A percentile compares a stretch with the other conserved stretches of the same genome.
Evolutionary conservation across 768 basidiomycete genomes (phyloP).

Genomic region (Lactifluus echinatus): DNA sequence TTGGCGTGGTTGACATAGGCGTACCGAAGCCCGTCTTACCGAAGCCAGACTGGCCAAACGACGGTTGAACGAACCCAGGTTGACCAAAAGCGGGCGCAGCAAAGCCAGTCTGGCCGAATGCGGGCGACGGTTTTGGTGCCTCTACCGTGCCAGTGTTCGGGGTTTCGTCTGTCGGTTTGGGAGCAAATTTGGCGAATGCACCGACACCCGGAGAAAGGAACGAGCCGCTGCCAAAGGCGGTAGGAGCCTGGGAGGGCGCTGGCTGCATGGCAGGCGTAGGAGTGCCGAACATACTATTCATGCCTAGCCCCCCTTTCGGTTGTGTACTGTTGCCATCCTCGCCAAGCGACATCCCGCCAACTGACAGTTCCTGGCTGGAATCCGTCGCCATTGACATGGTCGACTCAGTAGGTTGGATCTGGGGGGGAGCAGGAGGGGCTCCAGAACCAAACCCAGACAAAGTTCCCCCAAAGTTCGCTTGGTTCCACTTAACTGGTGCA

Average conservation of each 20-base stretch:
- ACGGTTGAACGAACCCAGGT: constrained; percentile 29
- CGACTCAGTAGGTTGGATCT: constrained; percentile 9
- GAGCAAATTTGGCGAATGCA: constrained; percentile 22
- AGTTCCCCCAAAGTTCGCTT: constrained; percentile 14
- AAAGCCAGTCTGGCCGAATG: constrained; percentile 21
- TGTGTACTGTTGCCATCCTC: constrained; percentile 10
- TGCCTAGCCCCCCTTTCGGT: constrained; percentile 15
- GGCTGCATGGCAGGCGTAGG: constrained; percentile 14
- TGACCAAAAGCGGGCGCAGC: constrained; percentile 22
- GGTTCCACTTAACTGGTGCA: constrained; percentile 23
- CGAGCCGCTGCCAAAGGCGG: constrained; percentile 15
- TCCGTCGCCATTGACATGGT: constrained; percentile 18
- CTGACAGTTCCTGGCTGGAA: constrained; percentile 13
- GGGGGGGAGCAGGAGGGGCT: constrained; percentile 1
- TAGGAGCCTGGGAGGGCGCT: neutral
- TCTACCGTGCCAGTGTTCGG: neutral
- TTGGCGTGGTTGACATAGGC: constrained; percentile 21
- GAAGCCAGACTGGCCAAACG: constrained; percentile 25
- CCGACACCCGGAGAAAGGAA: constrained; percentile 27
- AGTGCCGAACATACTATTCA: constrained; percentile 24
- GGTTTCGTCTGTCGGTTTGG: constrained; percentile 16
- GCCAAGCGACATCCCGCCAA: constrained; percentile 26
- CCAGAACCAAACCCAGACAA: constrained; percentile 4
- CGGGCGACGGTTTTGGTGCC: constrained; percentile 18
- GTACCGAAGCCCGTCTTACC: constrained; percentile 22